Base-by-base conservation (phyloP, 306 rosid genomes). In the Lupinus albus region DNA sequence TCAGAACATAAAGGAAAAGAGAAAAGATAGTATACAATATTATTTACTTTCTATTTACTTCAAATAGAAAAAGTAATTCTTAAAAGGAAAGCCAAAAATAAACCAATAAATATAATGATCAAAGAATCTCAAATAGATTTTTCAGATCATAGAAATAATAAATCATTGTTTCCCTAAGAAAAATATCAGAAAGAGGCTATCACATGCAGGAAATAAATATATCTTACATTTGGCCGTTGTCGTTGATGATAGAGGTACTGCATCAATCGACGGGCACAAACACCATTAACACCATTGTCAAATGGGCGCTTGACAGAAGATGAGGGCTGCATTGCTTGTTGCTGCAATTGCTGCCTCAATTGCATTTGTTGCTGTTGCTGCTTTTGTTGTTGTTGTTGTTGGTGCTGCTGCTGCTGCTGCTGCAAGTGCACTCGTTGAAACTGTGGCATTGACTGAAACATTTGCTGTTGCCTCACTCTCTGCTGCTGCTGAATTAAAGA, bases 261-360 rank as follows among this genome's bases (percentile, higher is more conserved):
- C 99, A 90, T 91, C 84, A 94, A 68, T 53, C 99, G 91, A 28
- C 97, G 99, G 30, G 92, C 81, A 82, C 99, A 94, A 9, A 94
- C 96, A 44, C 99, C 97, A 72, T 84, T 69, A 38, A 90, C 97
- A 61, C 87, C 86, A 68, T 84, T 71, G 35, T 94, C 99, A 82
- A 68, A 78, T 6, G 92, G 91, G 3, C 90, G 95, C 82, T 94
- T 94, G 73, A 74, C 47, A 13, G 80, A 59, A 71, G 96, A 63
- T n/a, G 17, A 16, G 11, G 91, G 96, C 72, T 79, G 91, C 88
- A 91, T 63, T 50, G 78, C 85, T 80, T 86, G 92, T 72, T 89
- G 98, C 61, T 90, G 96, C 49, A 88, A 61, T 50, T 88, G 98
- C 80, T 90, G 96, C 75, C 96, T 84, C 81, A 83, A 53, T 58